Conservation (phyloP, 1,284 basidiomycete genomes). For the Tremellales sp. region DNA sequence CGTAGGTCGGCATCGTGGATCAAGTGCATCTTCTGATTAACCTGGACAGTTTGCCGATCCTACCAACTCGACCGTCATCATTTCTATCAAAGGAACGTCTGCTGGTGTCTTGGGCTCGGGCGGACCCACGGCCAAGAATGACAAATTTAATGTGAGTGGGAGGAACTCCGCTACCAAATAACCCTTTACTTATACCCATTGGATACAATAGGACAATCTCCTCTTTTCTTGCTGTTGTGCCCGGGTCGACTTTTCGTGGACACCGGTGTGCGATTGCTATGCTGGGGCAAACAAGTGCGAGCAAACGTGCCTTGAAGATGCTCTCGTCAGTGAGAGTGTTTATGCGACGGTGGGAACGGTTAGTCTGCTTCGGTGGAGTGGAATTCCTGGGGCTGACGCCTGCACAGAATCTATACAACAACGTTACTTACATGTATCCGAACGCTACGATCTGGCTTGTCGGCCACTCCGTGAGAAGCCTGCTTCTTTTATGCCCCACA, state of each 20-base stretch:
- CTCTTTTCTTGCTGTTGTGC: slow-evolving; percentile 99
- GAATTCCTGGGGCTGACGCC: slow-evolving; percentile 7
- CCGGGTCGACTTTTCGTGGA: slow-evolving; percentile 89
- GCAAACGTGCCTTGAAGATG: slow-evolving; percentile 71
- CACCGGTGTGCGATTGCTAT: slow-evolving; percentile 89
- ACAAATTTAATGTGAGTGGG: slow-evolving; percentile 69
- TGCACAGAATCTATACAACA: slow-evolving; percentile 83
- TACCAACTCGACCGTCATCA: slow-evolving; percentile 79
- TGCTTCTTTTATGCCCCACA: too few relatives aligned
- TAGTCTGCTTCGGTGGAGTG: slow-evolving; percentile 11
- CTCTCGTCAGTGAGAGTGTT: slow-evolving; percentile 75
- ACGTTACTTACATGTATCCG: slow-evolving; percentile 90
- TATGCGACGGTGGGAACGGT: slow-evolving; percentile 70
- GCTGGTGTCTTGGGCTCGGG: slow-evolving; percentile 72
- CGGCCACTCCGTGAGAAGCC: slow-evolving; percentile 67
- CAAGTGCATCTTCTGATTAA: not conserved
- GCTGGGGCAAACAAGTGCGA: slow-evolving; percentile 78
- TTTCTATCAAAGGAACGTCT: slow-evolving; percentile 93
- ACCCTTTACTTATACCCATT: not conserved
- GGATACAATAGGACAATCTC: slow-evolving; percentile 66
- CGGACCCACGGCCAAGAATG: slow-evolving; percentile 81
- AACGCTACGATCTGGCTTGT: slow-evolving; percentile 87
- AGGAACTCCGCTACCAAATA: not conserved
- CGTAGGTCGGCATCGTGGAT: slow-evolving; percentile 19
- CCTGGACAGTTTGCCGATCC: slow-evolving; percentile 61